These are phyloP conservation scores for Colletotrichum lentis DNA, from an alignment of 2,329 filamentous ascomycete genomes.

Conservation along the genomic window DNA sequence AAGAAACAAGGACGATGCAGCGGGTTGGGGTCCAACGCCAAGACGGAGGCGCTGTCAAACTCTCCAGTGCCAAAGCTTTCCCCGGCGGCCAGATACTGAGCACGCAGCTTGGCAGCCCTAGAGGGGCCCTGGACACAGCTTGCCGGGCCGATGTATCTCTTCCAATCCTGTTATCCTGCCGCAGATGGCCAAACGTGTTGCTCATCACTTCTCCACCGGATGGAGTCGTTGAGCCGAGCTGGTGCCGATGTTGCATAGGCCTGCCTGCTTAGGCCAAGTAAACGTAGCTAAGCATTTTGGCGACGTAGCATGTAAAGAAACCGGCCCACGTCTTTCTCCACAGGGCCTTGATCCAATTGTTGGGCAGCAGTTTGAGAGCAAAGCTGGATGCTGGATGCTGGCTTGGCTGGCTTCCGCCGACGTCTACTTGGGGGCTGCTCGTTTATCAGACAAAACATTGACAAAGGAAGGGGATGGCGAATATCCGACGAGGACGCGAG, in stretches of 20 bases:
- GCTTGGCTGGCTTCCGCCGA: constrained; percentile 5
- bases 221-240: constrained; percentile 22
- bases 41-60: constrained; percentile 28
- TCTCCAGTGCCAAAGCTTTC: constrained; percentile 1
- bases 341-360: constrained; percentile 3
- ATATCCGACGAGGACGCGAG: constrained; percentile 28
- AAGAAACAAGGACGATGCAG: neutral
- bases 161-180: constrained; percentile 6
- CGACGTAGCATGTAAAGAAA: constrained; percentile 26
- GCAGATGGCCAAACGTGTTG: constrained; percentile 26
- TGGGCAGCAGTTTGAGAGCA: neutral
- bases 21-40: neutral
- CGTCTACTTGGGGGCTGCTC: constrained; percentile 13
- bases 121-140: constrained; percentile 23
- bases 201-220: constrained; percentile 22
- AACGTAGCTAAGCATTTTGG: constrained; percentile 35
- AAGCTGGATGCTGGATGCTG: constrained; percentile 13
- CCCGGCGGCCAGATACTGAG: neutral
- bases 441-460: constrained; percentile 32
- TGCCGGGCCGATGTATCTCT: constrained; percentile 31
- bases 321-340: constrained; percentile 15
- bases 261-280: constrained; percentile 5
- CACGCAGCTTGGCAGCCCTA: constrained; percentile 26
- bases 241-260: constrained; percentile 13
- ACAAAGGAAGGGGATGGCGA: constrained; percentile 12